phyloP scores from a whole-genome alignment of 768 basidiomycete species.

The Trametes cinnabarina region DNA sequence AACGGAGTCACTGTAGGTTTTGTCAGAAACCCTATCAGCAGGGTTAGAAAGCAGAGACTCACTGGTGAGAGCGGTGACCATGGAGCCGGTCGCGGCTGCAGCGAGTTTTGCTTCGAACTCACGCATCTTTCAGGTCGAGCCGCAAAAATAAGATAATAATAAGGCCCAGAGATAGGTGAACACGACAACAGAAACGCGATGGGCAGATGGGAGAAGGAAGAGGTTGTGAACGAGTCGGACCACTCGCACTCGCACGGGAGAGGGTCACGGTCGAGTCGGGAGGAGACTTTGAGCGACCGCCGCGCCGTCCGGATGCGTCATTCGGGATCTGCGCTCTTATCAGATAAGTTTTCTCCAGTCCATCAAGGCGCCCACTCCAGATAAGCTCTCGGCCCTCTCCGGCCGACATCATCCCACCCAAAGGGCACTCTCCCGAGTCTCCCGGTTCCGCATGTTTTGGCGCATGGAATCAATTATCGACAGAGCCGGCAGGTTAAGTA shows the following conservation, averaged over 20 bases:
- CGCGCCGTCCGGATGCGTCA: constrained; percentile 17
- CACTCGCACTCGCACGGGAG: constrained; percentile 1
- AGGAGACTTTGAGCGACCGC: constrained; percentile 5
- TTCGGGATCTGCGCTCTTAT: constrained; percentile 2
- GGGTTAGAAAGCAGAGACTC: constrained; percentile 25
- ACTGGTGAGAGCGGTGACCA: constrained; percentile 83
- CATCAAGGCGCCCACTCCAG: constrained; percentile 3
- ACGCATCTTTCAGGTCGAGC: constrained; percentile 46
- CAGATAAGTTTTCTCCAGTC: constrained; percentile 7
- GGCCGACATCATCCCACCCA: background rate
- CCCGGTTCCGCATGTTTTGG: background rate
- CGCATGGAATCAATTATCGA: constrained; percentile 15
- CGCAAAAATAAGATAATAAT: too few relatives aligned
- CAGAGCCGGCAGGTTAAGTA: constrained; percentile 20
- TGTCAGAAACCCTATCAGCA: background rate
- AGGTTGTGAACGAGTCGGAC: background rate
- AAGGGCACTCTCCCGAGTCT: background rate
- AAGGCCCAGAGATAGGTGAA: background rate
- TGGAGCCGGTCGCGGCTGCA: constrained; percentile 77
- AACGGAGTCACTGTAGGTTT: constrained; percentile 88
- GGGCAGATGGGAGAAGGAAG: background rate
- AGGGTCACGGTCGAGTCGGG: constrained; percentile 1
- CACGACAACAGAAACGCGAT: too few relatives aligned
- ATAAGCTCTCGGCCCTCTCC: background rate
- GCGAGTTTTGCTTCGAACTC: constrained; percentile 75